Percentiles rank a stretch among this genome's conserved stretches.
Evolutionary conservation across 306 rosid genomes (phyloP).

Genomic region (Crotalaria pallida): DNA sequence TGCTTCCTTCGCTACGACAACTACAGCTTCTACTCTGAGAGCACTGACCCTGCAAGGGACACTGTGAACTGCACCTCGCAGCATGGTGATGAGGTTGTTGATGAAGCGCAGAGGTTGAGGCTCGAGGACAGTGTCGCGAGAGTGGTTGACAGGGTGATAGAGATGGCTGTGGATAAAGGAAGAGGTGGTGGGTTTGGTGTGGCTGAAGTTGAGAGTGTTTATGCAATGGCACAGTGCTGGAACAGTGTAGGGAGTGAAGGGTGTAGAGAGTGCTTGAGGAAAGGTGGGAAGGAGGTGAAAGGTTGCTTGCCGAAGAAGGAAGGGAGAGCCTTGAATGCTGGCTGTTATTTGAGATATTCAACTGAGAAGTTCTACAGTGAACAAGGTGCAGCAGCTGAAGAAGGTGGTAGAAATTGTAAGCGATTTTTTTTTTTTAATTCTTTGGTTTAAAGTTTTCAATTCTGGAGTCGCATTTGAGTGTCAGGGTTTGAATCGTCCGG

Average conservation of each 20-base stretch:
- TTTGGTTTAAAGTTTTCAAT: background rate
- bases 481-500: too few relatives aligned
- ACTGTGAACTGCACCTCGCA: constrained; percentile 40
- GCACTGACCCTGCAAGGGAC: constrained; percentile 29
- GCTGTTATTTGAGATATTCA: constrained; percentile 81
- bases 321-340: constrained; percentile 74
- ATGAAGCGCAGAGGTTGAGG: background rate
- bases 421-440: background rate
- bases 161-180: constrained; percentile 19
- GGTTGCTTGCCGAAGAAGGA: constrained; percentile 49
- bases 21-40: constrained; percentile 53
- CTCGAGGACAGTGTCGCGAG: constrained; percentile 19
- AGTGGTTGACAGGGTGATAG: constrained; percentile 32
- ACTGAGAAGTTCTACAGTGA: constrained; percentile 48
- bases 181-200: constrained; percentile 36
- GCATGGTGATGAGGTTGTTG: background rate
- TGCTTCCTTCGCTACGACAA: constrained; percentile 81
- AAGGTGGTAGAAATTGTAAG: constrained; percentile 36
- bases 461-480: too few relatives aligned
- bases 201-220: constrained; percentile 49
- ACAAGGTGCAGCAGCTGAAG: background rate
- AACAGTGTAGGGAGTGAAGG: constrained; percentile 35
- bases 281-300: constrained; percentile 37
- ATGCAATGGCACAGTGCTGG: constrained; percentile 85
- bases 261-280: constrained; percentile 56